Percentiles rank a stretch among this genome's conserved stretches.
Evolutionary conservation across 345 rosid species (phyloP).

Genomic region (Psidium guajava): DNA sequence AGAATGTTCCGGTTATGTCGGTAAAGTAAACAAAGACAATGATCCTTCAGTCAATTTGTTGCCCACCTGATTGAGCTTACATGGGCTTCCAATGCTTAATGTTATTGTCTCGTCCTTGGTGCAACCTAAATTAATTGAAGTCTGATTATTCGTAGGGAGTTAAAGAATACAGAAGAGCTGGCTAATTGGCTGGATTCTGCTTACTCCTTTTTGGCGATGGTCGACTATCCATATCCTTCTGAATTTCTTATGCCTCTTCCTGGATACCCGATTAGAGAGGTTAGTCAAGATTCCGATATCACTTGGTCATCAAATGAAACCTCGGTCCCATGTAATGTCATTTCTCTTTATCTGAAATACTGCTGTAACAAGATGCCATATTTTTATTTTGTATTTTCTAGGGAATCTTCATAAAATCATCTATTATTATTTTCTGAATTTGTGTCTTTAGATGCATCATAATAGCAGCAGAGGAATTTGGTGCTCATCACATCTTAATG

Average conservation of each 20-base stretch:
- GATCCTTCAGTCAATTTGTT: neutral
- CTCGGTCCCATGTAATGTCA: neutral
- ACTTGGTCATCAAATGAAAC: neutral
- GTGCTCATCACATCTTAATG: neutral
- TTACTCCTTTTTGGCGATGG: conserved; percentile 88
- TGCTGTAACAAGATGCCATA: neutral
- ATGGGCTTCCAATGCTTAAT: neutral
- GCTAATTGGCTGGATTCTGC: conserved; percentile 77
- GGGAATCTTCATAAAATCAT: neutral
- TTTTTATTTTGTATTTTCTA: neutral
- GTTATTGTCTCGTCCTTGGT: neutral
- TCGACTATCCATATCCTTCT: conserved; percentile 80
- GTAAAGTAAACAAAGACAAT: conserved; percentile 25
- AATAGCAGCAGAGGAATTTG: neutral
- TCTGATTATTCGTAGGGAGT: conserved; percentile 34
- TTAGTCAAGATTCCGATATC: conserved; percentile 6
- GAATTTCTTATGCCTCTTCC: conserved; percentile 90
- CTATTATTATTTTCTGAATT: neutral
- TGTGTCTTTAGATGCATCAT: neutral
- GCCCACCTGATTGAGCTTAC: neutral
- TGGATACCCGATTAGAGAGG: conserved; percentile 95
- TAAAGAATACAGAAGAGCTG: conserved; percentile 50
- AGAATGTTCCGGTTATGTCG: conserved; percentile 58
- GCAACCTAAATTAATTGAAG: neutral
- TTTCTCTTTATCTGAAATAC: neutral